phyloP scores from a whole-genome alignment of 2,329 filamentous ascomycete species.

The Fusarium papillatum region DNA sequence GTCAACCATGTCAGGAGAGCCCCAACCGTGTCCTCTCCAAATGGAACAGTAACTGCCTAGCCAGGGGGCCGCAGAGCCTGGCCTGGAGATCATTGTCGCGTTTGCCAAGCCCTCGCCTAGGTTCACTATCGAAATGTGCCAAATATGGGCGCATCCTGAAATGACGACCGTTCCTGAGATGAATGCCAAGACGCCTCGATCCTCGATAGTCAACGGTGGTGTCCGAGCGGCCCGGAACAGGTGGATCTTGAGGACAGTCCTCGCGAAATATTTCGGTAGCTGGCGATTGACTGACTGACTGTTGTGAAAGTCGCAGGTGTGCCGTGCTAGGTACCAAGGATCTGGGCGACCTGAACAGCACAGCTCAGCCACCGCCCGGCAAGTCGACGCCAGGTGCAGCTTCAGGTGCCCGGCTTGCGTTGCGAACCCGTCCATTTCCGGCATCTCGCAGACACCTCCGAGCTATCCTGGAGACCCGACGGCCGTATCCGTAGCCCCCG shows the following conservation, averaged over 20 bases:
- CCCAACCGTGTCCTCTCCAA: slow-evolving; percentile 8
- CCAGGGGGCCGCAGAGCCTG: slow-evolving; percentile 8
- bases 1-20: slow-evolving; percentile 38
- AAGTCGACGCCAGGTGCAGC: slow-evolving; percentile 7
- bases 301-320: not conserved
- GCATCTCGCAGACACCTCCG: slow-evolving; percentile 14
- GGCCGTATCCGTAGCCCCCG: slow-evolving; percentile 40
- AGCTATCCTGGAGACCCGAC: slow-evolving; percentile 26
- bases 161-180: slow-evolving; percentile 18
- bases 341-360: slow-evolving; percentile 5
- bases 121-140: slow-evolving; percentile 6
- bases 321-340: not conserved
- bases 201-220: slow-evolving; percentile 28
- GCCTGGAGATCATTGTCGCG: slow-evolving; percentile 19
- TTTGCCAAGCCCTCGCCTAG: slow-evolving; percentile 10
- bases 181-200: slow-evolving; percentile 30
- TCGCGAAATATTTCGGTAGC: not conserved
- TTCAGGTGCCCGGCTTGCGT: not conserved
- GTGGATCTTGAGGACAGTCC: slow-evolving; percentile 15
- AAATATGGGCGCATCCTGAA: slow-evolving; percentile 14
- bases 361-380: slow-evolving; percentile 2
- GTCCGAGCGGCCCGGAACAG: slow-evolving; percentile 21
- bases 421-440: slow-evolving; percentile 14
- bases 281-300: not conserved
- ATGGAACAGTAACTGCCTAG: slow-evolving; percentile 8